phyloP scores from a whole-genome alignment of 2,329 filamentous ascomycete genomes.

The Trichoderma atrobrunneum region DNA sequence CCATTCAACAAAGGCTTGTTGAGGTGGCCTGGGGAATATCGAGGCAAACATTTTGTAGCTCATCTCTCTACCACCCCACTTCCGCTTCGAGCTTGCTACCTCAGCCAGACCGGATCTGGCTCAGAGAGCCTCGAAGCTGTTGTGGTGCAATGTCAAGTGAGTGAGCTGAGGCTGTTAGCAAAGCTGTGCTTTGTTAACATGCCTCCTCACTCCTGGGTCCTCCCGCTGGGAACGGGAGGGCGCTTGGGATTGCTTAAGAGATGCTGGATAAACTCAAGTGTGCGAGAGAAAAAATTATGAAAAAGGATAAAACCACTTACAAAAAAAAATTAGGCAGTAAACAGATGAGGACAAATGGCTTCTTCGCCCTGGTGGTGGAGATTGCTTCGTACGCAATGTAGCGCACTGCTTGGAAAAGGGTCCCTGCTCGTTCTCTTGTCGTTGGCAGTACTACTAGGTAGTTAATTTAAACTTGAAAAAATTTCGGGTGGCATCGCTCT shows the following conservation, averaged over 20 bases:
- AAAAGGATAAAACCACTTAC: not conserved
- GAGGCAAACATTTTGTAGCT: slow-evolving; percentile 23
- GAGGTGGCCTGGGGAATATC: not conserved
- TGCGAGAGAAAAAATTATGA: slow-evolving; percentile 22
- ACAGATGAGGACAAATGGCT: slow-evolving; percentile 20
- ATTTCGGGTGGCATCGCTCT: not conserved
- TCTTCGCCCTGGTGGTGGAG: slow-evolving; percentile 31
- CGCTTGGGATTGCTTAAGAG: slow-evolving; percentile 26
- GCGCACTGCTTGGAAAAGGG: slow-evolving; percentile 35
- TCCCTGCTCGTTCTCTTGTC: slow-evolving; percentile 40
- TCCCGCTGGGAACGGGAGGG: slow-evolving; percentile 22
- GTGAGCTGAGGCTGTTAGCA: slow-evolving; percentile 9
- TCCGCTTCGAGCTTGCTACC: not conserved
- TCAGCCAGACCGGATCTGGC: slow-evolving; percentile 3
- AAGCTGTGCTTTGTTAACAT: slow-evolving; percentile 26
- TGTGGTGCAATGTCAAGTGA: slow-evolving; percentile 22
- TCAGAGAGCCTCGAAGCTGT: slow-evolving; percentile 21
- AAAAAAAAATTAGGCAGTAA: not conserved
- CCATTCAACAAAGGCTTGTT: not conserved
- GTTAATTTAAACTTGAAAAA: slow-evolving; percentile 39
- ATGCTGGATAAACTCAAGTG: slow-evolving; percentile 35
- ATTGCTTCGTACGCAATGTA: slow-evolving; percentile 31
- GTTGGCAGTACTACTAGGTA: slow-evolving; percentile 38
- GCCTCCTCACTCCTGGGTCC: slow-evolving; percentile 23
- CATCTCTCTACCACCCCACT: slow-evolving; percentile 26